Evolutionary conservation across 83 land plant genomes (phyloP).

Genomic region (Diphasiastrum complanatum): DNA sequence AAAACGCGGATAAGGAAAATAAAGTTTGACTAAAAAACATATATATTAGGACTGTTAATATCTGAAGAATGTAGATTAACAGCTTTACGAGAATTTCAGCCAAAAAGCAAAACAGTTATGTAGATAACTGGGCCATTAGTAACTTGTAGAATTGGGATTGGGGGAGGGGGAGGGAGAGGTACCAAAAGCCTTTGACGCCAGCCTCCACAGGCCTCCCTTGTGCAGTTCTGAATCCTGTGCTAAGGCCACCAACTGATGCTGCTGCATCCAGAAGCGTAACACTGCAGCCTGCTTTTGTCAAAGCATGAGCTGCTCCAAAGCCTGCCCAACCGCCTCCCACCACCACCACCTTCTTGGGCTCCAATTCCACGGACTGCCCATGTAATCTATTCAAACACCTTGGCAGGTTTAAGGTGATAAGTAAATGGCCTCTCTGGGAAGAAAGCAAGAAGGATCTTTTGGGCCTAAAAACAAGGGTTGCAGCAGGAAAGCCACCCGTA

Average conservation of each 20-base stretch:
- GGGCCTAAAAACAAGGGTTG: too few species aligned
- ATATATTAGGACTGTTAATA: too few species aligned
- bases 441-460: too few species aligned
- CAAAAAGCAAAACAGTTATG: background rate
- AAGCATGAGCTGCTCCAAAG: conserved; percentile 38
- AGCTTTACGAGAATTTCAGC: too few species aligned
- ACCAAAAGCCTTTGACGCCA: conserved; percentile 43
- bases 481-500: too few species aligned
- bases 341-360: conserved; percentile 24
- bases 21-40: too few species aligned
- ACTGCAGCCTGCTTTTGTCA: conserved; percentile 30
- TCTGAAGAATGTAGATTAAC: too few species aligned
- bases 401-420: background rate
- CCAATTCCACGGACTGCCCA: conserved; percentile 5
- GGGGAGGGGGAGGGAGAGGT: too few species aligned
- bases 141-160: too few species aligned
- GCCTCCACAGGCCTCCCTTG: conserved; percentile 41
- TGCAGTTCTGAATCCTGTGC: conserved; percentile 34
- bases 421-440: too few species aligned
- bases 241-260: conserved; percentile 31
- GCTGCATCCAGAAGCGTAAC: conserved; percentile 42
- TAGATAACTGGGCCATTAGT: too few species aligned
- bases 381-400: background rate
- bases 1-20: too few species aligned
- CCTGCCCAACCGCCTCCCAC: conserved; percentile 50